A percentile compares a stretch with the other conserved stretches of the same genome.
Evolutionary conservation across 2,329 filamentous ascomycete genomes (phyloP).

Genomic region (Stenocarpella maydis): DNA sequence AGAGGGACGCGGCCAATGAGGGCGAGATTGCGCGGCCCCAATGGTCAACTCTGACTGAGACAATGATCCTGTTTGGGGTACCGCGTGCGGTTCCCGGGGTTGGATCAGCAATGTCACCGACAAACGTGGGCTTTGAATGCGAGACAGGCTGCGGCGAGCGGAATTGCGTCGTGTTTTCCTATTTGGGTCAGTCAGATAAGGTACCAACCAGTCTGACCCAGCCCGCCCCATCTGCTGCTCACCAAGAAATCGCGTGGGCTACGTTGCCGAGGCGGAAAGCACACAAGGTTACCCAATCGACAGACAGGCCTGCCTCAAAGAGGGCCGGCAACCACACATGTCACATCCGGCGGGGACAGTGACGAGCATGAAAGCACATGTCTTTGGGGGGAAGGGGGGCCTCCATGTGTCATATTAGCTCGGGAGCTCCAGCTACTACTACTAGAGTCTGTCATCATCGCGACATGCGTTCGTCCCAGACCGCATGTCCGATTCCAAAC

Average conservation of each 20-base stretch:
- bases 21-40: not conserved
- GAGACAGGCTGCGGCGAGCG: not conserved
- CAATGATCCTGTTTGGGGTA: not conserved
- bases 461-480: constrained; percentile 33
- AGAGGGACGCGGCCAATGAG: not conserved
- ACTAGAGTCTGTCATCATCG: constrained; percentile 30
- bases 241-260: not conserved
- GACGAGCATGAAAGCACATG: not conserved
- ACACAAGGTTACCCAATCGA: too few relatives aligned
- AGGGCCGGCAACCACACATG: not conserved
- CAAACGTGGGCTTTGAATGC: constrained; percentile 1
- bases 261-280: not conserved
- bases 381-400: not conserved
- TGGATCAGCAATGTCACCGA: not conserved
- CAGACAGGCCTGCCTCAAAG: not conserved
- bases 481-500: constrained; percentile 32
- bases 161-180: not conserved
- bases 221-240: not conserved
- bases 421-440: constrained; percentile 30
- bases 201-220: not conserved
- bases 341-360: not conserved
- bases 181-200: not conserved
- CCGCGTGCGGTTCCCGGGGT: not conserved
- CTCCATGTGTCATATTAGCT: constrained; percentile 32
- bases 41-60: not conserved